These are phyloP conservation scores for Pythium scleroteichum DNA, from an alignment of 352 stramenopile genomes.

Conservation along the genomic window DNA sequence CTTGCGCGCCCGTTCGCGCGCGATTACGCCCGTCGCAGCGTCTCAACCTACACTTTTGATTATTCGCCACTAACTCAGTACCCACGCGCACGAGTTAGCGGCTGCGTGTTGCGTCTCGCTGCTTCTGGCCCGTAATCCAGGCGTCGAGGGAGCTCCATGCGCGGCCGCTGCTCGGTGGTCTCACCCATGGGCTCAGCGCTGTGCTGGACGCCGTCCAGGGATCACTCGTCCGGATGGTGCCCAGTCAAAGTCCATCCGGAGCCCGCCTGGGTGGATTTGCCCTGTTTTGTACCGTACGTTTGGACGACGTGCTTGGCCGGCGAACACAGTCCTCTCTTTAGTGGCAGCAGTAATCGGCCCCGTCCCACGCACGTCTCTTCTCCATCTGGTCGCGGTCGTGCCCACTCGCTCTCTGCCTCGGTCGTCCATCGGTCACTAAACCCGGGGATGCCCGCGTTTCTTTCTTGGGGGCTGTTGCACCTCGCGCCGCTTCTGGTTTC, in stretches of 20 bases:
- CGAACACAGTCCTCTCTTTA: not conserved
- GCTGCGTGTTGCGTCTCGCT: not conserved
- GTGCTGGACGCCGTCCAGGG: too few relatives aligned
- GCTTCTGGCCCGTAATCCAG: too few relatives aligned
- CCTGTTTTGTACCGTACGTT: not conserved
- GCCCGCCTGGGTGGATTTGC: not conserved
- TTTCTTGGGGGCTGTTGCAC: not conserved
- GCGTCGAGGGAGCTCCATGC: too few relatives aligned
- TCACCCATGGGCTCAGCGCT: too few relatives aligned
- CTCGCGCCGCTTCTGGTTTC: not conserved
- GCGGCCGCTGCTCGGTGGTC: too few relatives aligned
- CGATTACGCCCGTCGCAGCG: not conserved
- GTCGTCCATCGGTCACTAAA: not conserved
- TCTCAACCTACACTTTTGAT: constrained; percentile 3
- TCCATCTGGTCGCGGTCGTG: not conserved
- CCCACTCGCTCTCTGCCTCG: not conserved
- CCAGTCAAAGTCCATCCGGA: not conserved
- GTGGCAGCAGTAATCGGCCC: not conserved
- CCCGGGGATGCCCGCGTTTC: not conserved
- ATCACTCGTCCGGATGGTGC: not conserved
- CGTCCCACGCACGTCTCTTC: not conserved
- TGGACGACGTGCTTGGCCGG: not conserved
- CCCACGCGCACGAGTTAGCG: not conserved
- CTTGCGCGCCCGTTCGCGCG: not conserved
- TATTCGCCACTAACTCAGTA: not conserved